Evolutionary conservation across 1,284 basidiomycete species (phyloP).

Genomic region (Cryptococcus sp.): DNA sequence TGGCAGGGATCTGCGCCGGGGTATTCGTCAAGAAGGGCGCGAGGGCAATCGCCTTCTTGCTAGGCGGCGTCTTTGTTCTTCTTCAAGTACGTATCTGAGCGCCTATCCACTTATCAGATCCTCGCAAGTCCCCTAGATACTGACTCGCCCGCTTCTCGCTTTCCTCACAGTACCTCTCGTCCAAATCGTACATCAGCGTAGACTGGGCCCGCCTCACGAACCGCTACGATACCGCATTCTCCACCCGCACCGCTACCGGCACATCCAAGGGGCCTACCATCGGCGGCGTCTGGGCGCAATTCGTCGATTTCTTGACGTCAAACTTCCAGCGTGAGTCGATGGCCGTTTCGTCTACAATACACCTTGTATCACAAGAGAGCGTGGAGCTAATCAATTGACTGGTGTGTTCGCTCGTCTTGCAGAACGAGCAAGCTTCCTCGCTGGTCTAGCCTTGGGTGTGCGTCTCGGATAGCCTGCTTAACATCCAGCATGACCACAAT

Average conservation of each 20-base stretch:
- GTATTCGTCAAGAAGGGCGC: slow-evolving; percentile 94
- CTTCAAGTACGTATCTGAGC: slow-evolving; percentile 71
- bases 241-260: slow-evolving; percentile 63
- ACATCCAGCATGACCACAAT: no score
- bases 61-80: slow-evolving; percentile 82
- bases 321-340: slow-evolving; percentile 77
- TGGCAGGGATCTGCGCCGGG: slow-evolving; percentile 83
- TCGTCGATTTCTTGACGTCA: slow-evolving; percentile 82
- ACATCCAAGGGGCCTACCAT: slow-evolving; percentile 63
- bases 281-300: slow-evolving; percentile 67
- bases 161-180: slow-evolving; percentile 69
- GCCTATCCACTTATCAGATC: neutral
- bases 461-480: slow-evolving; percentile 53
- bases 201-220: slow-evolving; percentile 69
- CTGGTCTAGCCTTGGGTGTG: slow-evolving; percentile 57
- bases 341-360: no score
- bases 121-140: neutral
- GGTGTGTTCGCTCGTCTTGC: slow-evolving; percentile 4
- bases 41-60: slow-evolving; percentile 74
- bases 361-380: neutral
- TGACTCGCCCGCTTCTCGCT: neutral
- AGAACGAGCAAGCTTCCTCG: slow-evolving; percentile 58
- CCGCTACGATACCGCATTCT: slow-evolving; percentile 71
- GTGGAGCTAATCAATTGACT: neutral
- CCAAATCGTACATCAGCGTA: slow-evolving; percentile 68